Conservation (phyloP, 352 stramenopile species). For the Pelagophyceae sp. region DNA sequence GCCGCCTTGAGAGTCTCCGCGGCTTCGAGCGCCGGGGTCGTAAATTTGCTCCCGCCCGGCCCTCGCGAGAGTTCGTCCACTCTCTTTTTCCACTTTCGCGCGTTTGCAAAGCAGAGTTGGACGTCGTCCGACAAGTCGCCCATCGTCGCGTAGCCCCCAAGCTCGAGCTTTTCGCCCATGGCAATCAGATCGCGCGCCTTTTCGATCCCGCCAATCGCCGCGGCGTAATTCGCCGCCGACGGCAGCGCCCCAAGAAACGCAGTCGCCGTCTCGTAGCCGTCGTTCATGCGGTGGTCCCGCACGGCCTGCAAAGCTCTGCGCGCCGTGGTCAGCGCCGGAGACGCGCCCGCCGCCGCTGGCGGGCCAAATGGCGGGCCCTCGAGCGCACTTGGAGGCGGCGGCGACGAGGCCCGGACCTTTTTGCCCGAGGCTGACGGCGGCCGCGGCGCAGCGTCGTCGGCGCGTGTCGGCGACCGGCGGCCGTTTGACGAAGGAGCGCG, state of each 20-base stretch:
- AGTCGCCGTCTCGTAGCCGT: background rate
- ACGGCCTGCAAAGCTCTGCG: background rate
- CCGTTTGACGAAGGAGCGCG: too few relatives aligned
- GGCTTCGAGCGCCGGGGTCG: background rate
- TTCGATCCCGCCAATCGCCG: slow-evolving; percentile 58
- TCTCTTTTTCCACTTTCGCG: slow-evolving; percentile 22
- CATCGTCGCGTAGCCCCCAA: slow-evolving; percentile 78
- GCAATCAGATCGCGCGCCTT: slow-evolving; percentile 94
- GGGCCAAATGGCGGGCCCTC: too few relatives aligned
- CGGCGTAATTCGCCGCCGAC: background rate
- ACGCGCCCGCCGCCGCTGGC: background rate
- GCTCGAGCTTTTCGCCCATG: slow-evolving; percentile 87
- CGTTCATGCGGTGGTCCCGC: background rate
- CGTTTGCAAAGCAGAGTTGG: slow-evolving; percentile 74
- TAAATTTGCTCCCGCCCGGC: background rate
- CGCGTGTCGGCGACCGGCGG: too few relatives aligned
- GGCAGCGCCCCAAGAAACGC: background rate
- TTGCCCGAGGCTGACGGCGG: too few relatives aligned
- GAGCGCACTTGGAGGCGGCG: too few relatives aligned
- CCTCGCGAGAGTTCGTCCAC: background rate
- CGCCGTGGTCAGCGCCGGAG: background rate
- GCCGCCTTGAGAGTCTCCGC: background rate
- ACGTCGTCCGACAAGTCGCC: slow-evolving; percentile 65
- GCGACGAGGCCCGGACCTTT: too few relatives aligned
- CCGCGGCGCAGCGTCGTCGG: too few relatives aligned